Conservation (phyloP, 495 filamentous ascomycete species). For the Lentithecium fluviatile region DNA sequence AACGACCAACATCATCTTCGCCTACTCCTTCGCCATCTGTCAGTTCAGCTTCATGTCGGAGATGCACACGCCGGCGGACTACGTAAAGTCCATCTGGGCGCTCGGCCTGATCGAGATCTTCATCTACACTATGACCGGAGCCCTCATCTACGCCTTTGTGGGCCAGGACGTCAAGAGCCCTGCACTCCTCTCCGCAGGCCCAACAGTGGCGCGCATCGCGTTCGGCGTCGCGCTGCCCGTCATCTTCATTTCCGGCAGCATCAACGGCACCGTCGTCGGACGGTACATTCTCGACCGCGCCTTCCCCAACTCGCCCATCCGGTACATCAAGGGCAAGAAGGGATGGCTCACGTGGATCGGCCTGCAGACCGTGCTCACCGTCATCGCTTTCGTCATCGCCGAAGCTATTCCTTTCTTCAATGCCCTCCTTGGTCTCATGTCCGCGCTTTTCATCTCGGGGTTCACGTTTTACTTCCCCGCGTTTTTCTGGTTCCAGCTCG, state of each 20-base stretch:
- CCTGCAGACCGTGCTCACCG: constrained; percentile 33
- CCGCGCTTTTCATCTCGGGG: constrained; percentile 20
- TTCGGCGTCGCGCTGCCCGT: constrained; percentile 80
- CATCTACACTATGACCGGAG: constrained; percentile 66
- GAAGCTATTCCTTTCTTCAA: constrained; percentile 41
- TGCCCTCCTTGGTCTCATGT: constrained; percentile 40
- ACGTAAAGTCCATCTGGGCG: constrained; percentile 53
- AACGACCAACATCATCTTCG: constrained; percentile 73
- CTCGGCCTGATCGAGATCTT: constrained; percentile 65
- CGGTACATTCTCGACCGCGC: constrained; percentile 37
- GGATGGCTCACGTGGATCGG: constrained; percentile 33
- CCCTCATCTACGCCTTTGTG: constrained; percentile 71
- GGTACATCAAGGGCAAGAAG: constrained; percentile 26
- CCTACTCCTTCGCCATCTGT: constrained; percentile 68
- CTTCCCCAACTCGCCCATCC: constrained; percentile 10
- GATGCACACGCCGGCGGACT: constrained; percentile 66
- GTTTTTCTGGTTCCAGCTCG: constrained; percentile 30
- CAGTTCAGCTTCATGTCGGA: constrained; percentile 80
- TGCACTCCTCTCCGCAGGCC: constrained; percentile 63
- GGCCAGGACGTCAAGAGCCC: constrained; percentile 65
- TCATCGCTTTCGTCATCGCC: constrained; percentile 39
- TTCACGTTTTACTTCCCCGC: constrained; percentile 32
- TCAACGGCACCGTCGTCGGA: constrained; percentile 56
- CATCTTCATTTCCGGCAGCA: constrained; percentile 67
- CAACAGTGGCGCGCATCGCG: constrained; percentile 64